Percentiles rank a stretch among this genome's conserved stretches.
Evolutionary conservation across 306 rosid species (phyloP).

Genomic region (Lagenaria siceraria): DNA sequence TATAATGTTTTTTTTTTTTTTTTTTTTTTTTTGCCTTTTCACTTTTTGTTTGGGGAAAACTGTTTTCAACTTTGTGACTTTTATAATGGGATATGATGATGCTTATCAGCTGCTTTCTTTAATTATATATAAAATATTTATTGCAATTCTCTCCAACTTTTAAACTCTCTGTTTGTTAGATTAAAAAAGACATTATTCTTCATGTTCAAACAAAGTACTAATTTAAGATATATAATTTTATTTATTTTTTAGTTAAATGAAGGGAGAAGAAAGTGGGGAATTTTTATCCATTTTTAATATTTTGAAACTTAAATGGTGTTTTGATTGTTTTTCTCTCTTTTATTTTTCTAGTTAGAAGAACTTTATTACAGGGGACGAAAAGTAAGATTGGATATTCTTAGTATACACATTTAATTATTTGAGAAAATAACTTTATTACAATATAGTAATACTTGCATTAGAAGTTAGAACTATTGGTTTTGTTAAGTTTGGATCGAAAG

Average conservation of each 20-base stretch:
- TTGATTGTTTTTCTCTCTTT: too few species aligned
- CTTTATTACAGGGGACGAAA: not conserved
- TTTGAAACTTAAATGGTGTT: not conserved
- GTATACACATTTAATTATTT: not conserved
- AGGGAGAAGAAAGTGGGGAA: not conserved
- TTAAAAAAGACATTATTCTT: not conserved
- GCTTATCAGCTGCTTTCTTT: not conserved
- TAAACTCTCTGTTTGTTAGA: not conserved
- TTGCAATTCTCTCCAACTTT: not conserved
- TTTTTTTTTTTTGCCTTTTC: not conserved
- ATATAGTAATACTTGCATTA: too few species aligned
- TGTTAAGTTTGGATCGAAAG: too few species aligned
- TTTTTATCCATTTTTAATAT: not conserved
- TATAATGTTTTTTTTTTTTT: not conserved
- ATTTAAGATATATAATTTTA: not conserved
- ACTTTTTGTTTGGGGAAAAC: constrained; percentile 1
- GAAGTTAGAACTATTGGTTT: too few species aligned
- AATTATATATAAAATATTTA: not conserved
- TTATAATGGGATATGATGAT: constrained; percentile 5
- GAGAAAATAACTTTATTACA: too few species aligned
- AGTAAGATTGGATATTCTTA: not conserved
- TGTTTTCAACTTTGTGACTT: constrained; percentile 3
- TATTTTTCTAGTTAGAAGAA: not conserved
- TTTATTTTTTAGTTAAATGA: not conserved
- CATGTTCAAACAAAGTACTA: not conserved